Evolutionary conservation across 2,329 filamentous ascomycete species (phyloP), one percentile per base, ranked within the genome.

Genomic region (Fusarium decemcellulare): DNA sequence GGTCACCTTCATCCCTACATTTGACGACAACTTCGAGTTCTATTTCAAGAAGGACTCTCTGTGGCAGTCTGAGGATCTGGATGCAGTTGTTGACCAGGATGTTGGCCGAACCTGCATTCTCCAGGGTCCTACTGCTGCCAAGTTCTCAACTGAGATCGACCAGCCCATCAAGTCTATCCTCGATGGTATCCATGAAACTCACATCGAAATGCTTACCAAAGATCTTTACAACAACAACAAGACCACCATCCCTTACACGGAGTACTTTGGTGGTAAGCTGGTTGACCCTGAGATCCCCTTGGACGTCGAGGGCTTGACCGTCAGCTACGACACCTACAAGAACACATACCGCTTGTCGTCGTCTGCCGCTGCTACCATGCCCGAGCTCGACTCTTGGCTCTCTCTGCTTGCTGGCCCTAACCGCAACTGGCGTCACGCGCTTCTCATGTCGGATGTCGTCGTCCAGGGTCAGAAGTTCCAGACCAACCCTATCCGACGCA

Each of bases 11-110:
- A 95, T 99, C 32, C 96, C 96, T 6, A 87, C 92, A n/a, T 87
- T 99, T 23, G 96, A 99, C 75, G 94, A 97, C 68, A 97, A 95
- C 79, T 99, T 99, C 72, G 96, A 99, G 79, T 97, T 97, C 83
- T 99, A 94, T 86, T 99, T 99, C 91, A 99, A 99, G 90, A 99
- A 99, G 86, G 96, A 99, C 81, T 99, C 96, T 2, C 88, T 99
- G 8, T 99, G 96, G 96, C 96, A 99, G 83, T 98, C 96, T 1
- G 96, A 99, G 82, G 96, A 99, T 76, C 87, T 99, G 11, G 95
- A 97, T 76, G 96, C 96, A 57, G 95, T 99, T 61, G 95, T 98
- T 65, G 95, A 88, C 73, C 96, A 98, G 82, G 97, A 99, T 78
- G 96, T 99, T 63, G 95, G 94, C 69, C 90, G 97, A 78, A 97